Percentiles rank a stretch among this genome's conserved stretches.
Evolutionary conservation across 129 eudicot genomes (phyloP).

Genomic region (Daucus carota): DNA sequence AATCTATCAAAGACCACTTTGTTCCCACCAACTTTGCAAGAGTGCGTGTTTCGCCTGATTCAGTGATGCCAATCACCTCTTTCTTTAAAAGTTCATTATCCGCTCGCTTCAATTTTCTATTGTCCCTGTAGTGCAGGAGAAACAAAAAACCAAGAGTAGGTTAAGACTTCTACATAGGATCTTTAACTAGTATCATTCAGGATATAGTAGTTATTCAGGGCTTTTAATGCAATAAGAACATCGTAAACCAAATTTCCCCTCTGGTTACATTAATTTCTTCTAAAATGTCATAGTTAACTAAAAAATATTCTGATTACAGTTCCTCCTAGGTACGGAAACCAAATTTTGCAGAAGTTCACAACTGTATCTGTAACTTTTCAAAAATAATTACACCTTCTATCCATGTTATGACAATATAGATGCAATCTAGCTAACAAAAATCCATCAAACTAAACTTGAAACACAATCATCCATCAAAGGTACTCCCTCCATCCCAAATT

Average conservation of each 20-base stretch:
- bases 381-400: not conserved
- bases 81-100: conserved; percentile 19
- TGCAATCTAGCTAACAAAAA: not conserved
- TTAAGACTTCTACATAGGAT: not conserved
- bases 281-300: not conserved
- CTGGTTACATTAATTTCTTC: not conserved
- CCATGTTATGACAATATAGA: not conserved
- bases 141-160: not conserved
- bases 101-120: conserved; percentile 26
- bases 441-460: not conserved
- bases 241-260: not conserved
- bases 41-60: conserved; percentile 44
- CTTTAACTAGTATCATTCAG: not conserved
- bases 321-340: not conserved
- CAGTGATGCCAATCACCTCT: conserved; percentile 48
- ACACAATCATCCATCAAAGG: not conserved
- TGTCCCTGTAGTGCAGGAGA: conserved; percentile 31
- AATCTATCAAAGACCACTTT: conserved; percentile 61
- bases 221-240: not conserved
- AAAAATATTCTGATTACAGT: not conserved
- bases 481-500: too few species aligned
- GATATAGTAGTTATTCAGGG: too few species aligned
- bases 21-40: conserved; percentile 43
- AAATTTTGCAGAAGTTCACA: not conserved
- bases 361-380: not conserved